phyloP scores from a whole-genome alignment of 805 yeast genomes.

The Schizosaccharomyces octosporus region DNA sequence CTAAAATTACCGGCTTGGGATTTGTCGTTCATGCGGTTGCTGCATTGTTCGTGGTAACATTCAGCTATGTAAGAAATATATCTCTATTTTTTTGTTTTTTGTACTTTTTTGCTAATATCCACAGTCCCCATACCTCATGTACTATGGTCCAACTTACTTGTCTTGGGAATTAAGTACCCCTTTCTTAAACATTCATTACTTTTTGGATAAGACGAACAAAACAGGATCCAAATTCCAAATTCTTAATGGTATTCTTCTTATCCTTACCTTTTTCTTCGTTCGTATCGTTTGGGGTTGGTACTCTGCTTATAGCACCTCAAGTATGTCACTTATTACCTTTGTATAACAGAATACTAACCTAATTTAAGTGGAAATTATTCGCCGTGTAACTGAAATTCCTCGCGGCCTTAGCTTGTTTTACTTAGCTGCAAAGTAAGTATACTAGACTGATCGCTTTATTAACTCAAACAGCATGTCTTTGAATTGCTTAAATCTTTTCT shows the following conservation, averaged over 20 bases:
- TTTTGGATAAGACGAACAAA: conserved; percentile 22
- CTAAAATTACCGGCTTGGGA: conserved; percentile 49
- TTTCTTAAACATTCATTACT: conserved; percentile 87
- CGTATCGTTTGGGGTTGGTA: conserved; percentile 74
- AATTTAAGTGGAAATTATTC: not conserved
- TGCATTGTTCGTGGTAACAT: conserved; percentile 46
- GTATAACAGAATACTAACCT: too few species aligned
- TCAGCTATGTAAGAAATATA: conserved; percentile 20
- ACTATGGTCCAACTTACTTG: conserved; percentile 62
- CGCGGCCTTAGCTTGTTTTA: not conserved
- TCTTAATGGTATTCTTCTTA: conserved; percentile 47
- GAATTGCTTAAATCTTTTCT: conserved; percentile 19
- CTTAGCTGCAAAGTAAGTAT: not conserved
- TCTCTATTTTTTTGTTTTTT: too few species aligned
- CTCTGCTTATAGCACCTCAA: conserved; percentile 22
- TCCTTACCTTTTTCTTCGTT: conserved; percentile 46
- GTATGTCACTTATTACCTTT: not conserved
- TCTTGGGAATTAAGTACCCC: conserved; percentile 80
- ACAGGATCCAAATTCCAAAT: conserved; percentile 5
- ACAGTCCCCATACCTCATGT: conserved; percentile 40
- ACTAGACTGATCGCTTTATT: not conserved
- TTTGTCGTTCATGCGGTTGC: conserved; percentile 67
- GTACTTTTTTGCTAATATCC: too few species aligned
- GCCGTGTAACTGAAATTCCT: not conserved
- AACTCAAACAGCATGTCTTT: not conserved